A percentile compares a stretch with the other conserved stretches of the same genome.
These are phyloP conservation scores for Otatea glauca DNA, from an alignment of 176 grass and related monocot genomes.

Conservation along the genomic window DNA sequence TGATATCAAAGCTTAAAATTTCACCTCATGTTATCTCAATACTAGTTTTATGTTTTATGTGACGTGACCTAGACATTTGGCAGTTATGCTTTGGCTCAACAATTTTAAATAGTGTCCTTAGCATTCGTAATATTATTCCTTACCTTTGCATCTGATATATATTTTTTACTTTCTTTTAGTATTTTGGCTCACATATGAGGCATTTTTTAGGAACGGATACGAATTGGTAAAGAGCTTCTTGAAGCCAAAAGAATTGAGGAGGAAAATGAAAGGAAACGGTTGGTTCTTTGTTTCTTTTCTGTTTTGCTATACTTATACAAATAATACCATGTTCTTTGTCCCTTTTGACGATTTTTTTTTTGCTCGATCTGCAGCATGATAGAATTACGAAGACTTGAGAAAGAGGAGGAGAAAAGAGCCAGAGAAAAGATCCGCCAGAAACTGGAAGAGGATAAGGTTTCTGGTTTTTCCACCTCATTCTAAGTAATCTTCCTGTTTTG, in stretches of 20 bases:
- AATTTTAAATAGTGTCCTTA: background rate
- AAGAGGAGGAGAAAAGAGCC: slow-evolving; percentile 94
- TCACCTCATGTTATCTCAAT: background rate
- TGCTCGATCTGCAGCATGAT: slow-evolving; percentile 58
- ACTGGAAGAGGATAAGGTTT: slow-evolving; percentile 97
- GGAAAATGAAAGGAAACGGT: slow-evolving; percentile 94
- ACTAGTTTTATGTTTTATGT: background rate
- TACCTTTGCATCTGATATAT: background rate
- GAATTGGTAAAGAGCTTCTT: slow-evolving; percentile 93
- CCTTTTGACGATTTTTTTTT: slow-evolving; percentile 7
- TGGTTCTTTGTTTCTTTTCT: slow-evolving; percentile 37
- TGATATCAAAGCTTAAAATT: background rate
- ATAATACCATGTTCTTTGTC: slow-evolving; percentile 4
- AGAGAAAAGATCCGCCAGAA: slow-evolving; percentile 97
- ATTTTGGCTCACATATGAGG: slow-evolving; percentile 27
- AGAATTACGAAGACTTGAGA: slow-evolving; percentile 87
- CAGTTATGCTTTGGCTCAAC: background rate
- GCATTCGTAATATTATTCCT: background rate
- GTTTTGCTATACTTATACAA: slow-evolving; percentile 1
- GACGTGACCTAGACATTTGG: slow-evolving; percentile 8
- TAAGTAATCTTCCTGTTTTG: background rate
- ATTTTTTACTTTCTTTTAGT: background rate
- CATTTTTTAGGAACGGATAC: slow-evolving; percentile 75
- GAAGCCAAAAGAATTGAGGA: slow-evolving; percentile 98
- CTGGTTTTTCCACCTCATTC: slow-evolving; percentile 29